These are phyloP conservation scores for Chlorophyllum brunneum DNA, from an alignment of 768 basidiomycete genomes.

Conservation along the genomic window DNA sequence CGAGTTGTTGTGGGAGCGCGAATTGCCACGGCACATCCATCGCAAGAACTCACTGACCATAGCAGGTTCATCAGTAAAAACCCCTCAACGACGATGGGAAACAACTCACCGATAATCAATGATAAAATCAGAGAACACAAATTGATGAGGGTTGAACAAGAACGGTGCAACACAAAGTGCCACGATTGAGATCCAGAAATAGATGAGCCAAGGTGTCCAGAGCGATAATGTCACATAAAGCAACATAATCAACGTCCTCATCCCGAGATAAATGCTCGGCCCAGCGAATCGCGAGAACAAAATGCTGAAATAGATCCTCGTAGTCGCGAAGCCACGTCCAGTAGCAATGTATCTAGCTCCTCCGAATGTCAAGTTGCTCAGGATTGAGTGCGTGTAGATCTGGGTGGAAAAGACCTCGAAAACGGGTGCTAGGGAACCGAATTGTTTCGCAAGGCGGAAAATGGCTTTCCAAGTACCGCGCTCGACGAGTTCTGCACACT, in stretches of 20 bases:
- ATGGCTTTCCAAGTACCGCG: constrained; percentile 92
- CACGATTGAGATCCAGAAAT: constrained; percentile 96
- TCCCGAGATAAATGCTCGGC: constrained; percentile 96
- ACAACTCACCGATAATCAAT: constrained; percentile 81
- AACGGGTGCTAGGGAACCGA: constrained; percentile 87
- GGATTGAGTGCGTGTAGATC: constrained; percentile 96
- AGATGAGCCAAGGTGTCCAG: constrained; percentile 90
- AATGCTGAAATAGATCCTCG: constrained; percentile 90
- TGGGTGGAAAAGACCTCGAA: constrained; percentile 99
- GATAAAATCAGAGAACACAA: constrained; percentile 94
- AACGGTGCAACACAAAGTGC: constrained; percentile 94
- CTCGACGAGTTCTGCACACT: constrained; percentile 78
- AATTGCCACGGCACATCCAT: constrained; percentile 99
- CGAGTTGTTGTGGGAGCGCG: constrained; percentile 93
- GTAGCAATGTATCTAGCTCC: constrained; percentile 99
- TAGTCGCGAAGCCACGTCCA: constrained; percentile 97
- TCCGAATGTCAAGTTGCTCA: constrained; percentile 95
- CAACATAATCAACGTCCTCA: constrained; percentile 87
- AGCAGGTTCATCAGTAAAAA: constrained; percentile 11
- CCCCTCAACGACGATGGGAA: neutral
- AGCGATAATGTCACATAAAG: constrained; percentile 91
- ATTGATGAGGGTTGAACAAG: constrained; percentile 99
- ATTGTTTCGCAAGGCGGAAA: constrained; percentile 90
- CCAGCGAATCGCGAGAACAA: constrained; percentile 98
- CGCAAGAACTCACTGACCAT: constrained; percentile 83